Conservation (phyloP, 805 yeast species). For the Nakazawaea populi region DNA sequence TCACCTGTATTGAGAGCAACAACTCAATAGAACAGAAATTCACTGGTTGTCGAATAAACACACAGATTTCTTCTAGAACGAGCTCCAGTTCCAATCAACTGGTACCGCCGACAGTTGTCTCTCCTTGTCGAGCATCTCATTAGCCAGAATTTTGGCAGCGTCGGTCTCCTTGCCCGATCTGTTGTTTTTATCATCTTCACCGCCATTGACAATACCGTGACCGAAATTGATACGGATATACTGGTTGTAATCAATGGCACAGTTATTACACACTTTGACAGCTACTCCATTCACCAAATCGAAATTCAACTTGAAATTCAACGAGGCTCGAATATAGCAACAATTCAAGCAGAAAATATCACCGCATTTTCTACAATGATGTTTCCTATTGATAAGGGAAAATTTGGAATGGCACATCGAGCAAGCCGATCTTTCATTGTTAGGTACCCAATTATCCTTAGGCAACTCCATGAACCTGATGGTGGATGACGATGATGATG, state of each 20-base stretch:
- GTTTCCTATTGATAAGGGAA: conserved; percentile 28
- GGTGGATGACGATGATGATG: background rate
- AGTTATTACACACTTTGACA: conserved; percentile 21
- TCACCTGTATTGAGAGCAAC: too few relatives aligned
- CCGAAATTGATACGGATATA: conserved; percentile 14
- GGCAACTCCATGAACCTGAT: conserved; percentile 34
- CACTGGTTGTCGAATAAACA: too few relatives aligned
- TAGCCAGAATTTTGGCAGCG: background rate
- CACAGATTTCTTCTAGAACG: conserved; percentile 25
- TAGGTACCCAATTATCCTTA: conserved; percentile 48
- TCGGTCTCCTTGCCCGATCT: background rate
- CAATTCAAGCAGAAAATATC: conserved; percentile 35
- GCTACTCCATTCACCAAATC: conserved; percentile 23
- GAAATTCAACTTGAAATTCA: conserved; percentile 29
- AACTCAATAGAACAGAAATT: too few relatives aligned
- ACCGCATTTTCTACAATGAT: conserved; percentile 51
- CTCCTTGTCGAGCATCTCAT: conserved; percentile 13
- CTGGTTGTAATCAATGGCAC: conserved; percentile 29
- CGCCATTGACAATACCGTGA: conserved; percentile 15
- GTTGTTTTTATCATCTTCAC: conserved; percentile 29
- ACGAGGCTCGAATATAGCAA: conserved; percentile 21
- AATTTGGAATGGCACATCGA: conserved; percentile 21
- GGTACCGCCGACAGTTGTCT: conserved; percentile 21
- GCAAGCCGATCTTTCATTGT: conserved; percentile 33
- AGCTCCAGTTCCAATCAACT: conserved; percentile 49